Percentiles rank a stretch among this genome's conserved stretches.
Conservation (phyloP, 495 filamentous ascomycete genomes). For the Penicillium arizonense region DNA sequence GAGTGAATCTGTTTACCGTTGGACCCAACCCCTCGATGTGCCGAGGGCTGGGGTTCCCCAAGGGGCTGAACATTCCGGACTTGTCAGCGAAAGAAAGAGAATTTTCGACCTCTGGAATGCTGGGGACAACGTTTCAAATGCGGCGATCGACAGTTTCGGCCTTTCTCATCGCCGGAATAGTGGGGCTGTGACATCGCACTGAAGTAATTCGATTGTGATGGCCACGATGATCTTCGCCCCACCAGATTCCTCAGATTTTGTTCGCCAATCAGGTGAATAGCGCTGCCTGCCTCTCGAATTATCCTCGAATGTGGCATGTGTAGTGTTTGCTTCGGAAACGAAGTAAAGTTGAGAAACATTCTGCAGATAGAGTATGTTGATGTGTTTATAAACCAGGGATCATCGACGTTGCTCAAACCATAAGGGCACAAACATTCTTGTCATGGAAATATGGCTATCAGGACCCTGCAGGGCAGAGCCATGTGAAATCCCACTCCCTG, state of each 20-base stretch:
- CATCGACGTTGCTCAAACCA: not conserved
- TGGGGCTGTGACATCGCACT: conserved; percentile 3
- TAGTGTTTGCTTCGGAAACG: not conserved
- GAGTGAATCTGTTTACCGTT: no score
- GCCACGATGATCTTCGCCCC: not conserved
- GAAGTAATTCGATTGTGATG: not conserved
- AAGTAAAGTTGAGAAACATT: no score
- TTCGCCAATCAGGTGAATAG: conserved; percentile 1
- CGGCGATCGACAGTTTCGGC: conserved; percentile 8
- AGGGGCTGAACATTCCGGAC: not conserved
- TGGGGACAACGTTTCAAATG: conserved; percentile 5
- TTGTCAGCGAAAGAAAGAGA: conserved; percentile 3
- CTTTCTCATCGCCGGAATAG: not conserved
- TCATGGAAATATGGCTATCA: not conserved
- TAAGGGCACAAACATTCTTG: not conserved
- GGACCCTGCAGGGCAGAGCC: not conserved
- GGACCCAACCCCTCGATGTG: not conserved
- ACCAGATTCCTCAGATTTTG: not conserved
- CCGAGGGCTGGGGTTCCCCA: not conserved
- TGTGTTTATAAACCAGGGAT: no score
- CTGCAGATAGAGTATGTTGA: no score
- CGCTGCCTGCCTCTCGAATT: conserved; percentile 6
- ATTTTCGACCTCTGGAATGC: conserved; percentile 18
- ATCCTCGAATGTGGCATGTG: not conserved
- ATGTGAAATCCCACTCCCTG: not conserved